Evolutionary conservation across 179 eudicot genomes (phyloP), one percentile per base, ranked within the genome.

Genomic region (Gypsophila paniculata): DNA sequence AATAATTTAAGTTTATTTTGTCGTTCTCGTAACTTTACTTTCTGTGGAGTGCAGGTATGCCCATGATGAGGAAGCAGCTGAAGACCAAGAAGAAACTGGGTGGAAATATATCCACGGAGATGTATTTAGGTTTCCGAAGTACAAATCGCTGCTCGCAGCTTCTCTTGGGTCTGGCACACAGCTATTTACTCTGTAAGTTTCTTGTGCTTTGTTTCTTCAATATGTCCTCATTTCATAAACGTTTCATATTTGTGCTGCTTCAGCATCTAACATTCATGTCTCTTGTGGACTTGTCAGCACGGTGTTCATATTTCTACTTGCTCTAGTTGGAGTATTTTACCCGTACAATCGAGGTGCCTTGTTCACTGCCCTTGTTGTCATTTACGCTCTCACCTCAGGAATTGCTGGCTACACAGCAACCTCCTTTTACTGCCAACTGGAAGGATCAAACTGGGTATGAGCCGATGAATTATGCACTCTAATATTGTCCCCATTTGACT

Each of bases 341-440:
- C 84, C 84, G 32, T 81, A 81, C 61, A 81, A 81, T 71, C 70
- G 84, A 68, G 84, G 84, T 68, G 84, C 84, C 39, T 69, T 81
- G 52, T 81, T 81, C 70, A 81, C 84, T 19, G 81, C 84, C 38
- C 81, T 81, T 29, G 84, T 81, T 67, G 84, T 81, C 65, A 81
- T 81, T 11, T 81, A 81, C n/a, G 84, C 84, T 77, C 84, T 81
- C 78, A 81, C 84, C 61, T 81, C 84, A 10, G 84, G 84, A 67
- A 81, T 81, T 63, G 84, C 84, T 51, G 84, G 84, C 67, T 81
- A 77, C 53, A 77, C 79, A 14, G 84, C 84, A 53, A 78, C 81
- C 65, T 74, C 84, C 74, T 77, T 81, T 72, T 81, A 81, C 70
- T 74, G 81, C 73, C 84, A 81, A 42, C 75, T 81, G 74, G 84